Evolutionary conservation across 2,329 filamentous ascomycete species (phyloP).

Genomic region (Nigrospora sphaerica): DNA sequence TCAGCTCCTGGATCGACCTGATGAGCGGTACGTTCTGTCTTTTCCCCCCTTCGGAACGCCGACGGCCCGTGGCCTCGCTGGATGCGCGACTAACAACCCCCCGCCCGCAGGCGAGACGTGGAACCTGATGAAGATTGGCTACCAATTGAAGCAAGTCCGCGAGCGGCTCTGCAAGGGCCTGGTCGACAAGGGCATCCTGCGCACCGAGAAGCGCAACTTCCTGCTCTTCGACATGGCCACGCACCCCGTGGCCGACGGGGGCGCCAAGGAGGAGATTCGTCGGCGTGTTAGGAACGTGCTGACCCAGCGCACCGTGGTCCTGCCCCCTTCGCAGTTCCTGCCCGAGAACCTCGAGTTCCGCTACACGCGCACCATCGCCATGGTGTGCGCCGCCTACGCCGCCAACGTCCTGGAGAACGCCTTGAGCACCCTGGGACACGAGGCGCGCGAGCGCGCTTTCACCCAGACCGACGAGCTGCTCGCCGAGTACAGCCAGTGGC

Average conservation of each 20-base stretch:
- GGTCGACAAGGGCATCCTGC: slow-evolving; percentile 96
- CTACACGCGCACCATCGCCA: slow-evolving; percentile 82
- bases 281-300: slow-evolving; percentile 87
- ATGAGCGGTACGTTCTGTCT: slow-evolving; percentile 72
- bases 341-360: slow-evolving; percentile 93
- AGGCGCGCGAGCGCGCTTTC: slow-evolving; percentile 89
- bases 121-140: slow-evolving; percentile 99
- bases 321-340: slow-evolving; percentile 79
- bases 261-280: slow-evolving; percentile 95
- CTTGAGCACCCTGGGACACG: slow-evolving; percentile 86
- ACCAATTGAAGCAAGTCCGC: slow-evolving; percentile 98
- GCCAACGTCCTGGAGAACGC: slow-evolving; percentile 98
- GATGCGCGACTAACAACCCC: neutral
- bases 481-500: slow-evolving; percentile 95
- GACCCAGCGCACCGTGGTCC: slow-evolving; percentile 87
- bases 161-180: slow-evolving; percentile 95
- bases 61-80: too few species aligned
- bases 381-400: slow-evolving; percentile 97
- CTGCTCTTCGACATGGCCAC: slow-evolving; percentile 99
- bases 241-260: slow-evolving; percentile 91
- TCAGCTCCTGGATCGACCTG: slow-evolving; percentile 96
- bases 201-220: slow-evolving; percentile 99
- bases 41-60: slow-evolving; percentile 3
- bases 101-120: slow-evolving; percentile 77
- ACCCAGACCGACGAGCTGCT: slow-evolving; percentile 94